Conservation (phyloP, 2,329 filamentous ascomycete genomes). For the Ceratocystis alfenasii region DNA sequence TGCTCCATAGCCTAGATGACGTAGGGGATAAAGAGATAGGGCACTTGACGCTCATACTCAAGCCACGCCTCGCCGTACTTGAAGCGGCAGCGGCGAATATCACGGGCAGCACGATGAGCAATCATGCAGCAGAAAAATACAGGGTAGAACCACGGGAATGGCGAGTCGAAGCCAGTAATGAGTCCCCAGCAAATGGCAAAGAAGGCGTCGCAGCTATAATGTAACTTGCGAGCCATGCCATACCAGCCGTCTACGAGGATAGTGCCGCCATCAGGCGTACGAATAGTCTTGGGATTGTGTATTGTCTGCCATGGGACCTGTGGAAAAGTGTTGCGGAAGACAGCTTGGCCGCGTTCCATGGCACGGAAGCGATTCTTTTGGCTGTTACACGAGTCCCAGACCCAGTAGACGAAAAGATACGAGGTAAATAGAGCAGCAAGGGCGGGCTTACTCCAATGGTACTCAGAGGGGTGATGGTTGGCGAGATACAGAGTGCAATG, state of each 20-base stretch:
- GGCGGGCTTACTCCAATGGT: conserved; percentile 61
- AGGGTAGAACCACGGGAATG: conserved; percentile 86
- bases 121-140: conserved; percentile 77
- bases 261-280: conserved; percentile 58
- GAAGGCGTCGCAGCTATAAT: conserved; percentile 40
- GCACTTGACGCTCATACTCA: conserved; percentile 66
- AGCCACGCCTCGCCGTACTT: conserved; percentile 77
- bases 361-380: conserved; percentile 90
- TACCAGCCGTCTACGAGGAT: conserved; percentile 83
- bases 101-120: conserved; percentile 61
- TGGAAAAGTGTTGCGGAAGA: conserved; percentile 70
- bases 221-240: conserved; percentile 53
- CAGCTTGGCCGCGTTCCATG: conserved; percentile 58
- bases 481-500: conserved; percentile 86
- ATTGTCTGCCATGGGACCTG: conserved; percentile 81
- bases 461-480: conserved; percentile 65
- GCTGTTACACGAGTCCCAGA: conserved; percentile 85
- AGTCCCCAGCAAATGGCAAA: conserved; percentile 42
- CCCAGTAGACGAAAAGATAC: conserved; percentile 79
- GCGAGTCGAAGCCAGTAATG: conserved; percentile 44
- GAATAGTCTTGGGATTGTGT: conserved; percentile 67
- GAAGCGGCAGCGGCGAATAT: conserved; percentile 62
- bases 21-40: conserved; percentile 69
- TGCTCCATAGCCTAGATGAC: conserved; percentile 10
- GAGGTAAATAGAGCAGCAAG: conserved; percentile 52